Base-by-base conservation (phyloP, 257 asterid species). In the Paulownia fortunei region DNA sequence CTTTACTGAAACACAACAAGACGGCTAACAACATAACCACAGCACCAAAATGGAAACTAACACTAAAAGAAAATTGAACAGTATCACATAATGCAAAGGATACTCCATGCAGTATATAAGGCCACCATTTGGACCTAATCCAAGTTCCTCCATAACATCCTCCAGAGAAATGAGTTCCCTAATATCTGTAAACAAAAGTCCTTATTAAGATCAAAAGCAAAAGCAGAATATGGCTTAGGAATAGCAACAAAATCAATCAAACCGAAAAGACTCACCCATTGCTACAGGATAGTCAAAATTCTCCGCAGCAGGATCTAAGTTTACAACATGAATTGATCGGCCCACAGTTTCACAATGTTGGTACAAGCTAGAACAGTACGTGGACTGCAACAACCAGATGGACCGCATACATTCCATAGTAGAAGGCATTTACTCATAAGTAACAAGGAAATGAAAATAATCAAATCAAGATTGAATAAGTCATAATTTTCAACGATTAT, bases 21-120 rank as follows among this genome's bases (percentile, higher is more conserved):
- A 70, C 12, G 61, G 56, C 51, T 36, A 44, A 71, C 13, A 46
- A 69, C 62, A 69, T 23, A 59, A 49, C 10, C 27, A 37, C 13
- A 18, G 23, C 46, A 72, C 41, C 19, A 19, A 47, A 37, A 36
- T 26, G 18, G 24, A 39, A 81, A 62, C 32, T 19, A 52, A 70
- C 39, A 44, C 6, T n/a, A 47, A 34, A 12, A 44, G 23, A 32
- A 79, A 81, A 81, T 18, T 13, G 56, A 55, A 73, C 34, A 41
- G 69, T 24, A 76, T 21, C 71, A 32, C 42, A 13, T 49, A 52
- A 21, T 24, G 73, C 18, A 65, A 86, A 86, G 97, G 97, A 93
- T 96, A 96, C 97, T 96, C 99, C 99, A 96, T 96, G 91, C 99
- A 96, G 86, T 96, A 93, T 51, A 96, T 83, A 76, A 96, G 97